phyloP scores from a whole-genome alignment of 805 yeast genomes.

The Millerozyma miso region DNA sequence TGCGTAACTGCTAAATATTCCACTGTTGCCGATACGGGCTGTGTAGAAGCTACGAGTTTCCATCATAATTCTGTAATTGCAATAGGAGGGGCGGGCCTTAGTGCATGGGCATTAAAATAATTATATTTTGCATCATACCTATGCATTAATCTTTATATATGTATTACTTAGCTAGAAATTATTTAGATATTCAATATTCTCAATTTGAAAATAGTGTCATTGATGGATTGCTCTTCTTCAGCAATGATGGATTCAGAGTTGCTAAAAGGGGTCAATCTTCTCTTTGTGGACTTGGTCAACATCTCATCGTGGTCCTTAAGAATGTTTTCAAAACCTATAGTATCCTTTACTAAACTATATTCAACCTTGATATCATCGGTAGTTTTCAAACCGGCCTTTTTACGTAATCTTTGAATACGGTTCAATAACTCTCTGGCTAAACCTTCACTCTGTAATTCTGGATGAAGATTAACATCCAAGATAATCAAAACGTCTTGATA shows the following conservation, averaged over 20 bases:
- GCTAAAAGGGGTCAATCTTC: conserved; percentile 49
- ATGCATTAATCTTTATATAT: background rate
- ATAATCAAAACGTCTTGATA: conserved; percentile 87
- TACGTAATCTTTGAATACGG: conserved; percentile 95
- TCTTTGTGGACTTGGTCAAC: conserved; percentile 72
- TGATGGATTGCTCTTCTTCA: conserved; percentile 78
- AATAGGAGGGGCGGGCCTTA: conserved; percentile 83
- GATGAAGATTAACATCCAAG: conserved; percentile 81
- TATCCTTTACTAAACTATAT: conserved; percentile 62
- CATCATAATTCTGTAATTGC: conserved; percentile 33
- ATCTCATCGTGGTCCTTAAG: conserved; percentile 62
- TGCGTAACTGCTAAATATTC: conserved; percentile 51
- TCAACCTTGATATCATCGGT: conserved; percentile 93
- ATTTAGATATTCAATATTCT: conserved; percentile 65
- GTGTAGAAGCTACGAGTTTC: conserved; percentile 41
- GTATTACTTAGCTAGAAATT: background rate
- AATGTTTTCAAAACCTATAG: conserved; percentile 59
- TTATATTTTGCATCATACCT: background rate
- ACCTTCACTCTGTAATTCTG: conserved; percentile 90
- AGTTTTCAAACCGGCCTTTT: conserved; percentile 90
- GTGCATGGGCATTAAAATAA: conserved; percentile 36
- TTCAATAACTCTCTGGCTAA: conserved; percentile 93
- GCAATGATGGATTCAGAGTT: conserved; percentile 53
- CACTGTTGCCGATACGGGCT: conserved; percentile 89
- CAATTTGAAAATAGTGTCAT: conserved; percentile 73